These are phyloP conservation scores for Acacia concinna DNA, from an alignment of 331 rosid species.

Conservation along the genomic window DNA sequence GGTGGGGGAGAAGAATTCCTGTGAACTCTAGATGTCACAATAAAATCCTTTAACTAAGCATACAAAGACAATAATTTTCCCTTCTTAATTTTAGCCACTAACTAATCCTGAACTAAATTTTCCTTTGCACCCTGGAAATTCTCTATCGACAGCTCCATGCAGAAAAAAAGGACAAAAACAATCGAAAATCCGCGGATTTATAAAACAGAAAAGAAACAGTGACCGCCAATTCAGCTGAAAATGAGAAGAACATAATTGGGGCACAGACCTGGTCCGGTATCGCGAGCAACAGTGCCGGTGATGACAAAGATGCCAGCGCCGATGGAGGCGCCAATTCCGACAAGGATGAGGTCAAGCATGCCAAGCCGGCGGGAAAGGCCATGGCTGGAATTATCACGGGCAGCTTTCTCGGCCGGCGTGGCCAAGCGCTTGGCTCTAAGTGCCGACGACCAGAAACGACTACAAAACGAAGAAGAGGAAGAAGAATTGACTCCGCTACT, in stretches of 20 bases:
- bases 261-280: conserved; percentile 72
- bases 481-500: conserved; percentile 18
- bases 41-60: not conserved
- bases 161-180: not conserved
- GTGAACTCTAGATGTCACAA: not conserved
- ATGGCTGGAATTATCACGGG: conserved; percentile 47
- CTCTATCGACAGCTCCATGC: not conserved
- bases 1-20: too few species aligned
- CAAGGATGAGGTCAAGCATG: conserved; percentile 72
- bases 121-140: not conserved
- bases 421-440: conserved; percentile 58
- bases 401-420: conserved; percentile 52
- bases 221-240: not conserved
- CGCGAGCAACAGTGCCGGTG: conserved; percentile 95
- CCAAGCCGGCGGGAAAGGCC: conserved; percentile 93
- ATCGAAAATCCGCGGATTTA: not conserved
- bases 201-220: not conserved
- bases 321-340: conserved; percentile 90
- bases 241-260: not conserved
- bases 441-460: conserved; percentile 78
- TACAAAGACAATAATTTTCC: not conserved
- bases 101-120: too few species aligned
- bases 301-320: conserved; percentile 93
- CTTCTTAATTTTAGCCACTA: not conserved
- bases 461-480: conserved; percentile 36